Percentiles rank a stretch among this genome's conserved stretches.
phyloP scores from a whole-genome alignment of 768 basidiomycete species.

The Dictyophora rubrovolvata region DNA sequence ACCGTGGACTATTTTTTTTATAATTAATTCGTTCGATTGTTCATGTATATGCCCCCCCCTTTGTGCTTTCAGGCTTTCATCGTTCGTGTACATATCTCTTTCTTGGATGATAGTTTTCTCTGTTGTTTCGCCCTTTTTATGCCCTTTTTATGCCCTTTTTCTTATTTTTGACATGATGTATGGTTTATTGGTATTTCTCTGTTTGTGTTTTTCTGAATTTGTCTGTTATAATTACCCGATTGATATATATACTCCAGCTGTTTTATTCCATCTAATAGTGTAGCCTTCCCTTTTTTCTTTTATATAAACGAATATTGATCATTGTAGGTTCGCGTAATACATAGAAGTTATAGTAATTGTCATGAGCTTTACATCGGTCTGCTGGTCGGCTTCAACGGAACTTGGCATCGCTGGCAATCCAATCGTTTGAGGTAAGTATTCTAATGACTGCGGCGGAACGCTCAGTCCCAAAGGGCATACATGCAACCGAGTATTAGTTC shows the following conservation, averaged over 20 bases:
- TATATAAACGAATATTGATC: no score
- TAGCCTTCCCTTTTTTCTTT: no score
- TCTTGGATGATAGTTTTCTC: neutral
- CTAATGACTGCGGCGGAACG: neutral
- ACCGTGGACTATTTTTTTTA: neutral
- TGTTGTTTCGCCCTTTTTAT: neutral
- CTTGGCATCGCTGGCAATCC: neutral
- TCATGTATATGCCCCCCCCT: no score
- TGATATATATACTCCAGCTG: neutral
- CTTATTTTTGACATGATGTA: neutral
- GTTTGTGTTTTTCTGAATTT: no score
- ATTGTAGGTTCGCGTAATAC: no score
- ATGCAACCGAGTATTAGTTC: neutral
- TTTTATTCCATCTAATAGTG: neutral
- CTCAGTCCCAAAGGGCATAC: neutral
- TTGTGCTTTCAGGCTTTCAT: no score
- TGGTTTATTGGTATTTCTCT: neutral
- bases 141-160: neutral
- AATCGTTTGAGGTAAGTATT: neutral
- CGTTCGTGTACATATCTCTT: neutral
- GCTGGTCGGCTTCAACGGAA: neutral
- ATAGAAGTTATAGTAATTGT: neutral
- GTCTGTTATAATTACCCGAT: neutral
- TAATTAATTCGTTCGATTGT: neutral
- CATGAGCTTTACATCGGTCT: neutral